Percentiles rank a stretch among this genome's conserved stretches.
Evolutionary conservation across 345 rosid genomes (phyloP).

Genomic region (Syzygium aromaticum): DNA sequence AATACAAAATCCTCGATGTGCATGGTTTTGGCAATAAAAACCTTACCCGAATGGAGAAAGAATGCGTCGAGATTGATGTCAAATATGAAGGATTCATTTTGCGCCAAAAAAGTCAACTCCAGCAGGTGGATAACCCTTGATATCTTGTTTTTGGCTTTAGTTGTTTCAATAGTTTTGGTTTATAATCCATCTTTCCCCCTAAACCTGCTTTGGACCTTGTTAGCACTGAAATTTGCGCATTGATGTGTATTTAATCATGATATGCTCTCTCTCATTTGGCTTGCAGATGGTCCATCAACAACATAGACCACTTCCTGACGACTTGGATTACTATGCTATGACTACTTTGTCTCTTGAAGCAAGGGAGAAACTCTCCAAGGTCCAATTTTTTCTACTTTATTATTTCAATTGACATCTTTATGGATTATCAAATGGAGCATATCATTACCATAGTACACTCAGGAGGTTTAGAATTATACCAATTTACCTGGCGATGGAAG

Average conservation of each 20-base stretch:
- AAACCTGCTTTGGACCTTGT: not conserved
- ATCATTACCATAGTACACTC: not conserved
- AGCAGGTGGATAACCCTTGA: slow-evolving; percentile 44
- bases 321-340: slow-evolving; percentile 87
- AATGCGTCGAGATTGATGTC: slow-evolving; percentile 86
- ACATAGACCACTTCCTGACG: slow-evolving; percentile 70
- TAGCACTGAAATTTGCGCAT: too few species aligned
- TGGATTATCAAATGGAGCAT: not conserved
- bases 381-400: slow-evolving; percentile 1
- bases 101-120: slow-evolving; percentile 75
- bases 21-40: slow-evolving; percentile 76
- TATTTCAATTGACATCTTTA: not conserved
- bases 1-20: slow-evolving; percentile 59
- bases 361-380: slow-evolving; percentile 96
- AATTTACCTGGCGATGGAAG: not conserved
- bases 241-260: not conserved
- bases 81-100: slow-evolving; percentile 91
- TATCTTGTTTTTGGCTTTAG: not conserved
- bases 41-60: slow-evolving; percentile 68
- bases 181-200: not conserved
- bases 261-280: not conserved
- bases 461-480: not conserved
- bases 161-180: not conserved
- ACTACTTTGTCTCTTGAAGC: slow-evolving; percentile 82
- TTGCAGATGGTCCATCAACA: slow-evolving; percentile 80